Evolutionary conservation across 495 filamentous ascomycete species (phyloP).

Genomic region (Filosporella fistucella): DNA sequence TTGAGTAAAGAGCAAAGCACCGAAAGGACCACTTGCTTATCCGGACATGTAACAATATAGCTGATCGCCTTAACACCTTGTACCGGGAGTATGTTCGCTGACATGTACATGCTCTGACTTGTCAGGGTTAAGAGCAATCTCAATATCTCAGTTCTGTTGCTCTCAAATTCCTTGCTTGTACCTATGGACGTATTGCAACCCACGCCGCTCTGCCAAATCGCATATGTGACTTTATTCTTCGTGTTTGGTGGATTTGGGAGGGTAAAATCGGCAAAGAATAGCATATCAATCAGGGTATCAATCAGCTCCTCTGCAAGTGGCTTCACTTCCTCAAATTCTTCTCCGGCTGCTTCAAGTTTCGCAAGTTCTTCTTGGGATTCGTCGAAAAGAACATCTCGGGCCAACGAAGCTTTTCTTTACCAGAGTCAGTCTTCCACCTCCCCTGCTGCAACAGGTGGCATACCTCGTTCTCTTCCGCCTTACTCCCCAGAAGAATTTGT

Average conservation of each 20-base stretch:
- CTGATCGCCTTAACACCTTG: constrained; percentile 85
- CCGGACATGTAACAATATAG: constrained; percentile 79
- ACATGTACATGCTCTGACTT: constrained; percentile 90
- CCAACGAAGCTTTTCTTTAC: constrained; percentile 45
- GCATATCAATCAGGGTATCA: constrained; percentile 81
- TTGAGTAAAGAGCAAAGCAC: constrained; percentile 90
- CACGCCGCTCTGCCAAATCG: constrained; percentile 97
- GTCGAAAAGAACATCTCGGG: constrained; percentile 80
- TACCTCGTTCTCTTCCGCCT: constrained; percentile 53
- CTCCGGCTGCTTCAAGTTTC: constrained; percentile 35
- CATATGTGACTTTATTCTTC: constrained; percentile 80
- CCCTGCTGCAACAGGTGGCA: constrained; percentile 34
- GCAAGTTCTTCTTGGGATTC: constrained; percentile 51
- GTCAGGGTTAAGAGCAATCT: constrained; percentile 81
- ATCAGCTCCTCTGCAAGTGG: constrained; percentile 92
- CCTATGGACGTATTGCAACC: constrained; percentile 88
- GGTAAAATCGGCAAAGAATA: constrained; percentile 90
- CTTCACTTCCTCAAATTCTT: constrained; percentile 75
- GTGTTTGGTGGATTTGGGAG: constrained; percentile 61
- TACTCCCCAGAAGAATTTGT: constrained; percentile 85
- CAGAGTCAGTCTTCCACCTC: constrained; percentile 34
- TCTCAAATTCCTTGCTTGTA: constrained; percentile 86
- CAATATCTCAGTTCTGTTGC: constrained; percentile 85
- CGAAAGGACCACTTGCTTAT: constrained; percentile 89
- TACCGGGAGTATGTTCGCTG: constrained; percentile 75